Conservation (phyloP, 768 basidiomycete species). For the Mycena maculata region DNA sequence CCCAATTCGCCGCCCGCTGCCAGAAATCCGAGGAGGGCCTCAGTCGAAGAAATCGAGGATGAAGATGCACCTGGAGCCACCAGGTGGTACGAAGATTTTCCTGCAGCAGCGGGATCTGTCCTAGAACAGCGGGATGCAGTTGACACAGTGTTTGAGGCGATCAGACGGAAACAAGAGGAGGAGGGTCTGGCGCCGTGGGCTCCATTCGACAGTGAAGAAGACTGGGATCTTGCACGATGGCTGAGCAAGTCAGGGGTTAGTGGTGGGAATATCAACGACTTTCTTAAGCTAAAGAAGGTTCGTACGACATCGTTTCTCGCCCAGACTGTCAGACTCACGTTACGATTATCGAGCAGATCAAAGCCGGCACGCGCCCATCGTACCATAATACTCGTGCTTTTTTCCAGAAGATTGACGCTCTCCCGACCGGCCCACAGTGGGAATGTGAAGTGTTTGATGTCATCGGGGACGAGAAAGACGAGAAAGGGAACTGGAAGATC, state of each 20-base stretch:
- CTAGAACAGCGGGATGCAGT: neutral
- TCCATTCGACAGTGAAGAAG: slow-evolving; percentile 22
- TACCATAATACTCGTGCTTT: slow-evolving; percentile 25
- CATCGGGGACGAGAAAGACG: slow-evolving; percentile 34
- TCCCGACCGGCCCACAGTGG: slow-evolving; percentile 39
- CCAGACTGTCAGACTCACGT: neutral
- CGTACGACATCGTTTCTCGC: neutral
- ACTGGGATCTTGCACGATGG: slow-evolving; percentile 29
- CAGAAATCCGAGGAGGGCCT: neutral
- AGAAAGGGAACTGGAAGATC: neutral
- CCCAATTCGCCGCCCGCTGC: too few species aligned
- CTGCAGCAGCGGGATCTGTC: slow-evolving; percentile 2
- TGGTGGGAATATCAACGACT: slow-evolving; percentile 18
- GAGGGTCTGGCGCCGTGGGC: neutral
- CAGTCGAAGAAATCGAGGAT: slow-evolving; percentile 19
- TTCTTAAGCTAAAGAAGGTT: slow-evolving; percentile 20
- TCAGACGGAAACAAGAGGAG: neutral
- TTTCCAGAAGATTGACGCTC: slow-evolving; percentile 39
- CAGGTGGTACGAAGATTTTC: slow-evolving; percentile 19
- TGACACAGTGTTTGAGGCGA: slow-evolving; percentile 8
- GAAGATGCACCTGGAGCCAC: slow-evolving; percentile 22
- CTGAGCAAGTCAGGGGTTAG: too few species aligned
- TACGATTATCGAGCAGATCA: neutral
- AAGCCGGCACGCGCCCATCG: neutral
- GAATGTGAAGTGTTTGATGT: slow-evolving; percentile 36